These are phyloP conservation scores for Rutstroemia sp. DNA, from an alignment of 2,329 filamentous ascomycete species.

Conservation along the genomic window DNA sequence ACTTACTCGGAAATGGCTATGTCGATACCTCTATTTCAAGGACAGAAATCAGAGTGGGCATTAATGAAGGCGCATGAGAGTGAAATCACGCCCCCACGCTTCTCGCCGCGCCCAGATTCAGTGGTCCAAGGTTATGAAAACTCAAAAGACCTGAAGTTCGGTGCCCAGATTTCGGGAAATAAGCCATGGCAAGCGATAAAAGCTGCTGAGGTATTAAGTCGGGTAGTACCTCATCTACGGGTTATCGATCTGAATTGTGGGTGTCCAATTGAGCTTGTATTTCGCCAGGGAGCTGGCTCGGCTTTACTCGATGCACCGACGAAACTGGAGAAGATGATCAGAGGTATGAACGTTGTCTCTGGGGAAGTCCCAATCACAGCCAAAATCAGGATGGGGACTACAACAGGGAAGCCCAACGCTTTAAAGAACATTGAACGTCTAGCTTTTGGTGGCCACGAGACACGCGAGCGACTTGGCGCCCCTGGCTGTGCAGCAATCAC, in stretches of 20 bases:
- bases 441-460: slow-evolving; percentile 69
- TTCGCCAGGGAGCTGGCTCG: slow-evolving; percentile 79
- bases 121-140: slow-evolving; percentile 76
- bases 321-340: slow-evolving; percentile 89
- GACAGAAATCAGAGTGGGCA: slow-evolving; percentile 88
- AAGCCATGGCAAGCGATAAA: slow-evolving; percentile 89
- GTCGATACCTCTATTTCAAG: slow-evolving; percentile 81
- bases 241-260: slow-evolving; percentile 95
- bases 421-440: slow-evolving; percentile 76
- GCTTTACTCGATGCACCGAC: slow-evolving; percentile 80
- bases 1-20: slow-evolving; percentile 99
- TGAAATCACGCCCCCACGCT: slow-evolving; percentile 66
- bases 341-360: slow-evolving; percentile 93
- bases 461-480: slow-evolving; percentile 61
- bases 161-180: slow-evolving; percentile 85
- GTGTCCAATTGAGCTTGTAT: slow-evolving; percentile 93
- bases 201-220: slow-evolving; percentile 72
- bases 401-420: slow-evolving; percentile 70
- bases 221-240: slow-evolving; percentile 73
- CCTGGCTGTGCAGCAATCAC: slow-evolving; percentile 92
- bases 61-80: slow-evolving; percentile 86
- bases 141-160: slow-evolving; percentile 76
- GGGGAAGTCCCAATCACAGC: slow-evolving; percentile 86
- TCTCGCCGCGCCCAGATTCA: slow-evolving; percentile 38
- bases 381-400: slow-evolving; percentile 90